phyloP scores from a whole-genome alignment of 331 rosid species.

The Spiraea crenata region DNA sequence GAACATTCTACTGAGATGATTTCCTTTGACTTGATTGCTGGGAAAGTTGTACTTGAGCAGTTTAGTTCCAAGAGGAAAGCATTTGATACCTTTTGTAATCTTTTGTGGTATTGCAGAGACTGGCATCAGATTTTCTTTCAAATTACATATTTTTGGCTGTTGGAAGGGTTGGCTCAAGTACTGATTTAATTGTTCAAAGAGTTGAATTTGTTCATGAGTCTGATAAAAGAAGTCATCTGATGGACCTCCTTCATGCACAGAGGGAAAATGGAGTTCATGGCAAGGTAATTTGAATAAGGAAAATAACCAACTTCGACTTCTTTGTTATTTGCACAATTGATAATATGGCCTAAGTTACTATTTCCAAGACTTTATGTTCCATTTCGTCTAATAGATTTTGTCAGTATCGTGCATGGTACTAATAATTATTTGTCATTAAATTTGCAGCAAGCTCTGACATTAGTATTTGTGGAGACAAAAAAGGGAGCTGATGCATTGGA shows the following conservation, averaged over 20 bases:
- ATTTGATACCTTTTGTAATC: slow-evolving; percentile 8
- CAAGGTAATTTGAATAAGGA: slow-evolving; percentile 50
- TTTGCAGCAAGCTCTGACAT: slow-evolving; percentile 80
- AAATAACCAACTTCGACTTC: background rate
- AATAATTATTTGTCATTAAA: slow-evolving; percentile 10
- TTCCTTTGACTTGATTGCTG: background rate
- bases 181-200: slow-evolving; percentile 89
- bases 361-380: background rate
- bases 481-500: slow-evolving; percentile 97
- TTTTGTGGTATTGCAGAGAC: slow-evolving; percentile 63
- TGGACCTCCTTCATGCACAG: slow-evolving; percentile 99
- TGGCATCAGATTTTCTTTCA: slow-evolving; percentile 92
- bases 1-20: background rate
- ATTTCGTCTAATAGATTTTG: background rate
- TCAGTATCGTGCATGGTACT: background rate
- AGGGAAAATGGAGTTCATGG: slow-evolving; percentile 78
- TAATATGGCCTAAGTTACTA: background rate
- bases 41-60: background rate
- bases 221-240: slow-evolving; percentile 94
- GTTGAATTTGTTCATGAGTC: slow-evolving; percentile 91
- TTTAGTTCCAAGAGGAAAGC: background rate
- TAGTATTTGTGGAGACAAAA: slow-evolving; percentile 97
- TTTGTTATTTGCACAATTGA: background rate
- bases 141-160: slow-evolving; percentile 81
- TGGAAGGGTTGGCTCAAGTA: slow-evolving; percentile 98